Evolutionary conservation across 495 filamentous ascomycete species (phyloP), one percentile per base, ranked within the genome.

Genomic region (Trichoderma erinaceum): DNA sequence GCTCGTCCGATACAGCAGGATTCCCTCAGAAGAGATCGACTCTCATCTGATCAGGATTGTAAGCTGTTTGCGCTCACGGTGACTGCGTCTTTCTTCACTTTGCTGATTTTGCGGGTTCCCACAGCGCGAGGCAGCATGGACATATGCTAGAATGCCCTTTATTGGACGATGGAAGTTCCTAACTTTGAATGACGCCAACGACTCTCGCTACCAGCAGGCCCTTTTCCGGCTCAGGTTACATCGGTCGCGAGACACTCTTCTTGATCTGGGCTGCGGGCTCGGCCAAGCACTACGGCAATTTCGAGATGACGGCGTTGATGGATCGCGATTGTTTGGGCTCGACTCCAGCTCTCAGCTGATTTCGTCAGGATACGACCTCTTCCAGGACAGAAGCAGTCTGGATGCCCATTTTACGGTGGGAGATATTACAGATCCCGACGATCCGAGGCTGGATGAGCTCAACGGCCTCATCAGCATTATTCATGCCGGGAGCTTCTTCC

Each of bases 131-230:
- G 73, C 78, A 27, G 77, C 82, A 29, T 85, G 82, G 76, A 71
- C 70, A 2, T 70, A 81, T 12, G 79, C 74, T 66, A 80, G 79
- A 2, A 85, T 84, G 68, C 81, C 83, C 23, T 86, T 82, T 73
- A 79, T 86, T 68, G 84, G 85, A 5, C 76, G 77, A 32, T 85
- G 82, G 73, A 75, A 78, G 5, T 87, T 86, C 70, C 74, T 85
- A 2, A 79, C 80, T 15, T 72, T 86, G 48, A 76, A 73, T 13
- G 74, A 82, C 63, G 66, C 71, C 23, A 44, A 69, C 7, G 75
- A 77, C 48, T 67, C 69, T 1, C 70, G 69, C 66, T 71, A 84
- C 68, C 73, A 74, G 3, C 70, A 78, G 61, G 73, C 80, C 21
- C 73, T 86, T 1, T 69, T 74, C 6, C 77, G 79, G 3, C 71